Evolutionary conservation across 805 yeast genomes (phyloP), one percentile per base, ranked within the genome.

Genomic region (Barnettozyma vustinii): DNA sequence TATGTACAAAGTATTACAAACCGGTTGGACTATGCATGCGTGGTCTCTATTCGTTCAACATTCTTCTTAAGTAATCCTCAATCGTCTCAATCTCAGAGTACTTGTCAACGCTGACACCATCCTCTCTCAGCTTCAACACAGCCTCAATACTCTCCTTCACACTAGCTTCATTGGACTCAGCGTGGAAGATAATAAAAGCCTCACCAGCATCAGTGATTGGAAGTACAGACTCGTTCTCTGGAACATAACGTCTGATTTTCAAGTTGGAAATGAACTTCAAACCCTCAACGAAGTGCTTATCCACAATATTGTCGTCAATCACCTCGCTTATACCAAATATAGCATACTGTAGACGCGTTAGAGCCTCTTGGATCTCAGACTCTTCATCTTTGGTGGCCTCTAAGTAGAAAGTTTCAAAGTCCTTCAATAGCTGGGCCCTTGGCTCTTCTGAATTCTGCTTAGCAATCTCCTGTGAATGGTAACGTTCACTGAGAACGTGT

Each of bases 401-500:
- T 35, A 88, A 64, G 66, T 86, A 90, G 47, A 73, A 68, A 32
- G 70, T 60, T 53, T 73, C 73, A 66, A 89, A 88, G 35, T 79
- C 82, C 8, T 70, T 62, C 49, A 87, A 67, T 52, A 84, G 77
- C 49, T 67, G 58, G 52, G 79, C 79, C 48, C 72, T 69, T 9
- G 67, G 63, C 15, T 66, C 65, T 9, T 65, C 64, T 46, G 80
- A 71, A 40, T 67, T 72, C 20, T 68, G 67, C 57, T 74, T 75
- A 1, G 84, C 87, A 51, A 81, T 73, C 54, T 76, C 80, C 60
- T 76, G 80, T 0, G 91, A 81, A 51, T 79, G 79, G 56, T 84
- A 85, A 63, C 99, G 79, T 68, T 92, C 99, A 56, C 88, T 80
- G 41, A 92, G 73, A 4, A 88, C 96, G 64, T 85, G 92, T 64